Conservation (phyloP, 2,329 filamentous ascomycete species). For the Fusarium nanum region DNA sequence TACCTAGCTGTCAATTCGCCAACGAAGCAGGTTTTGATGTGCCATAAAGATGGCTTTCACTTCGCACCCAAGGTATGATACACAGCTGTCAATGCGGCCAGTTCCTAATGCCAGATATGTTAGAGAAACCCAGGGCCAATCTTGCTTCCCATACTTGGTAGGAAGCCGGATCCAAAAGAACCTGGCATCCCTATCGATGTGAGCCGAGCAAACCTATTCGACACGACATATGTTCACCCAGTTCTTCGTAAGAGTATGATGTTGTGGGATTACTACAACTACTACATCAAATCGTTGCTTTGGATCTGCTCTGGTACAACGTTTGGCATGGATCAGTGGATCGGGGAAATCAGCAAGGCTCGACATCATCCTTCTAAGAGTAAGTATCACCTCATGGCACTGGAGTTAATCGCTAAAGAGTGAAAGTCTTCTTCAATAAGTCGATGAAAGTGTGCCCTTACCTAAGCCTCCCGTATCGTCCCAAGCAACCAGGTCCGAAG, state of each 20-base stretch:
- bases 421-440: conserved; percentile 1
- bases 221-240: background rate
- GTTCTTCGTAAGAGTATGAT: background rate
- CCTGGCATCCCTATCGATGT: conserved; percentile 7
- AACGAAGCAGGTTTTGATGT: background rate
- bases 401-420: accelerated
- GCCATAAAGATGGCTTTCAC: conserved; percentile 4
- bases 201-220: conserved; percentile 5
- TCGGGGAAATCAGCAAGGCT: background rate
- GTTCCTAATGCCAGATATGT: accelerated
- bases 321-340: background rate
- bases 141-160: background rate
- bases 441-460: conserved; percentile 4
- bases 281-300: background rate
- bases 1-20: background rate
- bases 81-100: accelerated
- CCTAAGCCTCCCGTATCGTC: background rate
- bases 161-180: background rate
- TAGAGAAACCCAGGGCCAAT: background rate
- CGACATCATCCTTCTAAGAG: conserved; percentile 1
- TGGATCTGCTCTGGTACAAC: background rate
- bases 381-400: background rate
- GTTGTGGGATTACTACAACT: conserved; percentile 1
- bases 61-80: conserved; percentile 1
- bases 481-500: background rate